phyloP scores from a whole-genome alignment of 805 yeast species.

The Ogataea wickerhamii region DNA sequence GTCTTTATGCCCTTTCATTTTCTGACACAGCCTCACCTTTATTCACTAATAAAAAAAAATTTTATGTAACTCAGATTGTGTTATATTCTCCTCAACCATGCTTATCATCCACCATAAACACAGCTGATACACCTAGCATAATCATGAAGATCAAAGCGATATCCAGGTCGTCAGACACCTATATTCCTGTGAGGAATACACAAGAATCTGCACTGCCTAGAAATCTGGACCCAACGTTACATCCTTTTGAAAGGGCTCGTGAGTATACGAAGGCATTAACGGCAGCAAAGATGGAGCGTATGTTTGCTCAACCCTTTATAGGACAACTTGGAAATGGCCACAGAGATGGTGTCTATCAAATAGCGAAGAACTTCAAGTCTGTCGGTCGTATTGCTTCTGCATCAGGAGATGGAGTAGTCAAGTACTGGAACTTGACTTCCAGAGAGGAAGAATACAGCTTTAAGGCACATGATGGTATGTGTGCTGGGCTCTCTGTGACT shows the following conservation, averaged over 20 bases:
- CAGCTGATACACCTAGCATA: too few species aligned
- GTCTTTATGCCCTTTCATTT: too few species aligned
- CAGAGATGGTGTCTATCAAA: slow-evolving; percentile 85
- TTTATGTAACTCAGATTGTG: too few species aligned
- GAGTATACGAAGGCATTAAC: slow-evolving; percentile 93
- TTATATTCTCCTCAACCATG: too few species aligned
- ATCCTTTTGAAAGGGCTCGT: slow-evolving; percentile 95
- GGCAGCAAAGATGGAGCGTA: slow-evolving; percentile 91
- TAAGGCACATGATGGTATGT: slow-evolving; percentile 88
- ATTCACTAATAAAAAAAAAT: too few species aligned
- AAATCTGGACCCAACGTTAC: slow-evolving; percentile 88
- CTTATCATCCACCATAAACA: too few species aligned
- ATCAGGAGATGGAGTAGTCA: slow-evolving; percentile 91
- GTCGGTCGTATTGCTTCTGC: slow-evolving; percentile 84
- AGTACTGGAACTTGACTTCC: slow-evolving; percentile 87
- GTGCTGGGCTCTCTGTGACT: slow-evolving; percentile 78
- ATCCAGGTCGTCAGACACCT: slow-evolving; percentile 84
- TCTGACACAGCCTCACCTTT: too few species aligned
- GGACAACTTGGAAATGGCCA: slow-evolving; percentile 96
- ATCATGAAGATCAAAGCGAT: slow-evolving; percentile 82
- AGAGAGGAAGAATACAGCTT: slow-evolving; percentile 72
- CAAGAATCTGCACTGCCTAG: slow-evolving; percentile 87
- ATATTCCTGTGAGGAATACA: slow-evolving; percentile 86
- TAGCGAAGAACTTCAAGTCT: slow-evolving; percentile 72
- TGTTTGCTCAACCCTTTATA: slow-evolving; percentile 96